Evolutionary conservation across 495 filamentous ascomycete genomes (phyloP), one percentile per base, ranked within the genome.

Genomic region (Talaromyces liani): DNA sequence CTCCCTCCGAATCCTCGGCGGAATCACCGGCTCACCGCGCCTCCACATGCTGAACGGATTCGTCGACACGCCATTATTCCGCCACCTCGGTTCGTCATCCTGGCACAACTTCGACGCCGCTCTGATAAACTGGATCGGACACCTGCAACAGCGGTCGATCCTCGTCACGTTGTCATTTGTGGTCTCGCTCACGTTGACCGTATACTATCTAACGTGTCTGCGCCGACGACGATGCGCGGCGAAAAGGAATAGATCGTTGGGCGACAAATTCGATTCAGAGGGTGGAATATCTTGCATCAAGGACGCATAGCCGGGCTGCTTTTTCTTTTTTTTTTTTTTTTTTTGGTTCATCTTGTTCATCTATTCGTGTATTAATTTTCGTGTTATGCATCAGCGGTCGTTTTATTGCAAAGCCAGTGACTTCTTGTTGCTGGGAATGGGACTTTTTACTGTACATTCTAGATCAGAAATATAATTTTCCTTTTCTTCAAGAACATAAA

Each of bases 41-140:
- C 58, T 80, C 63, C 78, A 79, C 61, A 73, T 69, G 60, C 68
- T 80, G n/a, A 80, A 75, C 59, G 78, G 76, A 1, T 69, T 60
- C n/a, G 76, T 79, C 4, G 70, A 70, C 20, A 80, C 78, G 0
- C 78, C 77, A 4, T 63, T 80, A 3, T 79, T 79, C 63, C 69
- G 74, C 51, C 78, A 80, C 54, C 69, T 79, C 20, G 77, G 77
- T n/a, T 76, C 74, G 55, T 79, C 76, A 12, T 77, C 73, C 8
- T 80, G 78, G 76, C 78, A 80, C 60, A 75, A 71, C 7, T 76
- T 71, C 29, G 78, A 80, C 59, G 78, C 75, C 6, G 31, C 57
- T n/a, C 25, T 64, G 1, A 60, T 64, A 16, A 64, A 58, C 25
- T 53, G 34, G 55, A 7, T 64, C 4, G 55, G 55, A 1, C 55